These are phyloP conservation scores for Athelia psychrophila DNA, from an alignment of 1,284 basidiomycete genomes.

Conservation along the genomic window DNA sequence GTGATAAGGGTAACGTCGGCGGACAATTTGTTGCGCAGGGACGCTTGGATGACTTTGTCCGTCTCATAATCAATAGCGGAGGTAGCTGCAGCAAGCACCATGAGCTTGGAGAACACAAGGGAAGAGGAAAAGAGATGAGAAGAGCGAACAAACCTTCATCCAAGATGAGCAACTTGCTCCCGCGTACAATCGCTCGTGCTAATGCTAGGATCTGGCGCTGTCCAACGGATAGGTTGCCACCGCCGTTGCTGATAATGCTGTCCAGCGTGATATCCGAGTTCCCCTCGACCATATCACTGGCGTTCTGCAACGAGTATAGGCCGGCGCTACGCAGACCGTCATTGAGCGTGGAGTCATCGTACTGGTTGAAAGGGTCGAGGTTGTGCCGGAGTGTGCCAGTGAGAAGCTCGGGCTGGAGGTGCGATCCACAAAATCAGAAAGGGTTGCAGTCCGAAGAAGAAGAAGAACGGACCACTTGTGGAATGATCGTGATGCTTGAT, in stretches of 20 bases:
- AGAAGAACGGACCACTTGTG: conserved; percentile 38
- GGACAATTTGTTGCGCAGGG: conserved; percentile 23
- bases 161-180: conserved; percentile 26
- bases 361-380: conserved; percentile 54
- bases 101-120: neutral
- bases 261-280: conserved; percentile 23
- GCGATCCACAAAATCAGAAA: neutral
- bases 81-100: conserved; percentile 12
- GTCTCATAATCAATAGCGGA: conserved; percentile 32
- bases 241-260: conserved; percentile 34
- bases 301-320: conserved; percentile 27
- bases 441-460: no score
- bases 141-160: conserved; percentile 27
- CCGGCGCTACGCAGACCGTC: conserved; percentile 36
- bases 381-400: conserved; percentile 44
- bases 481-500: conserved; percentile 44
- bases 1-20: conserved; percentile 30
- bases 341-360: conserved; percentile 48
- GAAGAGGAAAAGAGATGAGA: conserved; percentile 1
- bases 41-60: conserved; percentile 37
- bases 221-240: conserved; percentile 52
- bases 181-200: conserved; percentile 32
- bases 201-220: conserved; percentile 51
- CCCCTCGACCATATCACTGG: conserved; percentile 24
- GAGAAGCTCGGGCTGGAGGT: conserved; percentile 44